Percentiles rank a stretch among this genome's conserved stretches.
These are phyloP conservation scores for Fibroporia radiculosa DNA, from an alignment of 768 basidiomycete species.

Conservation along the genomic window DNA sequence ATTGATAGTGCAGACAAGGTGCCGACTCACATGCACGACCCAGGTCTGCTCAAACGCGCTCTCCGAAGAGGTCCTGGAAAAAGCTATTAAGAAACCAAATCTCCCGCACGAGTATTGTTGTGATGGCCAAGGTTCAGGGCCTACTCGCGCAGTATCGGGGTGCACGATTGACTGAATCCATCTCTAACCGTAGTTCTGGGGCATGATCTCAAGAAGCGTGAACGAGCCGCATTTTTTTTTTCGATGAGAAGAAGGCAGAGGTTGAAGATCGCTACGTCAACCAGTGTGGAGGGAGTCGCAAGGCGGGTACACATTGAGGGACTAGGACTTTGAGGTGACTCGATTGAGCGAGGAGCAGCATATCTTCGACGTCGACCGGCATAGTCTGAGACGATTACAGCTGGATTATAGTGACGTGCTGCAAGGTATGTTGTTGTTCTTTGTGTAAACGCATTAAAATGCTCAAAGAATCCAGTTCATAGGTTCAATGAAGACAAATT, in stretches of 20 bases:
- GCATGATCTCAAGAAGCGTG: too few relatives aligned
- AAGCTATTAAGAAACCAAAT: slow-evolving; percentile 34
- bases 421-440: slow-evolving; percentile 40
- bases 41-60: slow-evolving; percentile 33
- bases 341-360: too few relatives aligned
- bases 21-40: too few relatives aligned
- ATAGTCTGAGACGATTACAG: slow-evolving; percentile 57
- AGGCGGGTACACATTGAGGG: slow-evolving; percentile 24
- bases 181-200: too few relatives aligned
- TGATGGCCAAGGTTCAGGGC: slow-evolving; percentile 43
- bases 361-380: slow-evolving; percentile 63
- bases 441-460: neutral
- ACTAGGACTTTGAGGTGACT: too few relatives aligned
- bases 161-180: too few relatives aligned
- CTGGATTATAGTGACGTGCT: slow-evolving; percentile 72
- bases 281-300: slow-evolving; percentile 38
- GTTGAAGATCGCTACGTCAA: slow-evolving; percentile 24
- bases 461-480: slow-evolving; percentile 5
- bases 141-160: too few relatives aligned
- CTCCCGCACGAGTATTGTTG: slow-evolving; percentile 41
- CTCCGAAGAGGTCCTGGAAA: slow-evolving; percentile 34
- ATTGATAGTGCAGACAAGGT: too few relatives aligned
- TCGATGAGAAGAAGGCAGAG: neutral
- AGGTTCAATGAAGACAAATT: neutral
- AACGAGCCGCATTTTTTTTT: too few relatives aligned